Base-by-base conservation (phyloP, 2,329 filamentous ascomycete species). In the Paecilomyces sp. region DNA sequence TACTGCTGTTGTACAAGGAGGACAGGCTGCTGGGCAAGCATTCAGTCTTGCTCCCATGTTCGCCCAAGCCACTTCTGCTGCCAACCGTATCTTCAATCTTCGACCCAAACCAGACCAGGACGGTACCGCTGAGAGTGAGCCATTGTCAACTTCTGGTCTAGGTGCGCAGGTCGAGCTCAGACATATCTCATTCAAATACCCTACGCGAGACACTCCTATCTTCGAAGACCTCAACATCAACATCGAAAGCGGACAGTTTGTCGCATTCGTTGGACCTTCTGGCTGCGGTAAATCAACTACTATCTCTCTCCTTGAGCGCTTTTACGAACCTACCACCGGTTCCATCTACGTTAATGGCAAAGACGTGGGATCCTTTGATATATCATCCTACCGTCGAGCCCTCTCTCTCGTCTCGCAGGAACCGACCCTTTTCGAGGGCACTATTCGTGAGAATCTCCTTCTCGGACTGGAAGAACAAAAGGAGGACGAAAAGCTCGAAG, bases 1-100 rank as follows among this genome's bases (percentile, higher is more conserved):
- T 70, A 85, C 88, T 70, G 84, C 86, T 0, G 80, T 88, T 8
- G 82, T 89, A 30, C 83, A 89, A 63, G 87, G 87, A 1, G 85
- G 85, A 6, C 86, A 91, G 71, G 79, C 80, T 0, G 86, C 87
- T 0, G 88, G 87, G 0, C 83, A 88, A 62, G 85, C 86, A 59
- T 84, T 91, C 62, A 84, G 83, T 51, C 88, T 89, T 64, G 84
- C 85, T 0, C 85, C 86, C 6, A 89, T 73, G 58, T 69, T 78
- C 34, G 74, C 74, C 0, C 74, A 76, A 57, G 75, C 75, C 12
- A 70, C 69, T 0, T 68, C 72, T 3, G 74, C 76, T 3, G 70
- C 71, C 2, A 74, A 71, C 52, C 68, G 74, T 8, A 77, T 78
- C 13, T 57, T 77, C 24, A 63, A 64, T 12, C 61, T 71, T 18